Percentiles rank a stretch among this genome's conserved stretches.
phyloP scores from a whole-genome alignment of 768 basidiomycete genomes.

The Lentinula edodes region DNA sequence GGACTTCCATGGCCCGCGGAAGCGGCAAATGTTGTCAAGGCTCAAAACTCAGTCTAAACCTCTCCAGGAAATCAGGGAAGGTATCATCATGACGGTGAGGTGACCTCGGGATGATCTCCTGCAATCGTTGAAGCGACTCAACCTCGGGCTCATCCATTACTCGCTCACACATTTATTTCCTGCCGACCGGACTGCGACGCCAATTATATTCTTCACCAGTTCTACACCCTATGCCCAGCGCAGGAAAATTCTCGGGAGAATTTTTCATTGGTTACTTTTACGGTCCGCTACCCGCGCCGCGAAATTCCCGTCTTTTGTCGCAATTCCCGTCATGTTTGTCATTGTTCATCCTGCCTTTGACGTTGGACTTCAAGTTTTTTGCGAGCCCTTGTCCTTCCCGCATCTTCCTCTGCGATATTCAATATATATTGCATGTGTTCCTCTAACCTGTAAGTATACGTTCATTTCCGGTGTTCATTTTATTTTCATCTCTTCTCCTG shows the following conservation, averaged over 20 bases:
- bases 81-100: neutral
- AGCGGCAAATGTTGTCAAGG: slow-evolving; percentile 1
- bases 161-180: neutral
- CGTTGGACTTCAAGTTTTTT: too few relatives aligned
- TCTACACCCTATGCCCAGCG: neutral
- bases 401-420: neutral
- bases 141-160: neutral
- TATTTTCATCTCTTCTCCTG: too few relatives aligned
- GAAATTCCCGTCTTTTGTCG: neutral
- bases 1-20: neutral
- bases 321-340: neutral
- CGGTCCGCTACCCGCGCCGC: neutral
- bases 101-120: neutral
- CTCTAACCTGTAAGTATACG: too few relatives aligned
- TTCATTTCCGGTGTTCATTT: too few relatives aligned
- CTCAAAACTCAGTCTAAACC: slow-evolving; percentile 1
- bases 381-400: neutral
- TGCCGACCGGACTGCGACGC: neutral
- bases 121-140: neutral
- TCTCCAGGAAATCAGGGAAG: neutral
- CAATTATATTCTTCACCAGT: too few relatives aligned
- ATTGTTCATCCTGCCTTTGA: too few relatives aligned
- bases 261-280: neutral
- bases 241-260: neutral
- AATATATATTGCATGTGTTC: too few relatives aligned